Evolutionary conservation across 2,329 filamentous ascomycete genomes (phyloP), one percentile per base, ranked within the genome.

Genomic region (Claviceps fusiformis): DNA sequence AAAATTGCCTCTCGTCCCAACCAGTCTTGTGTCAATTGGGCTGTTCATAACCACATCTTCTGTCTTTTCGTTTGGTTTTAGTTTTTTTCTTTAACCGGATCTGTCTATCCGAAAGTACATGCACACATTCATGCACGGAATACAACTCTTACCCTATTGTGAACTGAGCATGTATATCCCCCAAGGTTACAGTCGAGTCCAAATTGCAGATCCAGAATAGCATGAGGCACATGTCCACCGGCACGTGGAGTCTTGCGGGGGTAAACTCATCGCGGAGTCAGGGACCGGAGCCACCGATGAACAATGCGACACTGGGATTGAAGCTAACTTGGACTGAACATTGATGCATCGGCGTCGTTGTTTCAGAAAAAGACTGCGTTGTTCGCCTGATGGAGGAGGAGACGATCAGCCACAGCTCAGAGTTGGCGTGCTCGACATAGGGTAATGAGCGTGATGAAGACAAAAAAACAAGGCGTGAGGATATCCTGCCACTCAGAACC

Each of bases 231-330:
- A 52, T 27, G 54, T 19, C 44, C 44, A 41, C 24, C n/a, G 31
- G 17, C 54, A 56, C 46, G 54, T 56, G 54, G 51, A 45, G 54
- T 31, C 31, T 43, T 43, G 8, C 8, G 50, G 43, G 50, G 46
- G 15, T 9, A 6, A 31, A 27, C 3, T 48, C 29, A 37, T 13
- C 43, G 52, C 47, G 54, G 41, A 37, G 41, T 27, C 43, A 55
- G 27, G 35, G 17, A 45, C 54, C 50, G 50, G 54, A 52, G 50
- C 44, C 29, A 39, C 53, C 47, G 53, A 46, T 43, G 45, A 44
- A 45, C n/a, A 49, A 33, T 48, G 15, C 45, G 31, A 27, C 47
- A 17, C 29, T 24, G 17, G 9, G 31, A 48, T 33, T 10, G 19
- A 43, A 39, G 49, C 35, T 29, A 51, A 41, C 19, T 29, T 27